A percentile compares a stretch with the other conserved stretches of the same genome.
phyloP scores from a whole-genome alignment of 2,329 filamentous ascomycete species.

The Pseudogymnoascus sp. region DNA sequence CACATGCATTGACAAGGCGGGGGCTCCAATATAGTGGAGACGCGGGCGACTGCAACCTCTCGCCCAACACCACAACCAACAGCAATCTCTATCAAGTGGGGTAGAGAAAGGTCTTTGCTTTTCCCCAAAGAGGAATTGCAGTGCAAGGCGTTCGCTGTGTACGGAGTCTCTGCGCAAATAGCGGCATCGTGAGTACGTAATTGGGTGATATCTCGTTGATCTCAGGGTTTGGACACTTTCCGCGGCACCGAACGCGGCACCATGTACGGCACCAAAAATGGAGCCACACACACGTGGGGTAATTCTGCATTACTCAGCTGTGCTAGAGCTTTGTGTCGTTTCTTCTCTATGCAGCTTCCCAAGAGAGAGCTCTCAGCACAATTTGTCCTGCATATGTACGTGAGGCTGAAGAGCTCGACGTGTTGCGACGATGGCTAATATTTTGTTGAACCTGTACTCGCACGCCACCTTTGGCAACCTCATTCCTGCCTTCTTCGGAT shows the following conservation, averaged over 20 bases:
- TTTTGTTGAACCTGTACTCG: background rate
- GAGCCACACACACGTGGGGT: background rate
- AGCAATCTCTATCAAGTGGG: background rate
- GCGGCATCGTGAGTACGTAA: background rate
- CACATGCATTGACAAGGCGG: background rate
- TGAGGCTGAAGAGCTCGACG: background rate
- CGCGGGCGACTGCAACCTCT: background rate
- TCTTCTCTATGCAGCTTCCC: background rate
- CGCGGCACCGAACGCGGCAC: background rate
- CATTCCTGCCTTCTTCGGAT: conserved; percentile 9
- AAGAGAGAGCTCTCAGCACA: background rate
- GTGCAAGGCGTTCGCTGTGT: background rate
- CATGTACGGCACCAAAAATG: background rate
- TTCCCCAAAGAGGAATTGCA: background rate
- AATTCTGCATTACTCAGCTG: background rate
- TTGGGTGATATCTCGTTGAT: background rate
- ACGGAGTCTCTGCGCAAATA: background rate
- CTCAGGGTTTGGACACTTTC: background rate
- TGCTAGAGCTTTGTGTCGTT: background rate
- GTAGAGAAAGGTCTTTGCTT: background rate
- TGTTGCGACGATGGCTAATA: background rate
- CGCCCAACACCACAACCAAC: background rate
- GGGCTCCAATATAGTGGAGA: background rate
- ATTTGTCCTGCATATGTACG: background rate
- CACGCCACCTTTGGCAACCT: conserved; percentile 13